Conservation (phyloP, 345 rosid species). For the Brassica cretica region DNA sequence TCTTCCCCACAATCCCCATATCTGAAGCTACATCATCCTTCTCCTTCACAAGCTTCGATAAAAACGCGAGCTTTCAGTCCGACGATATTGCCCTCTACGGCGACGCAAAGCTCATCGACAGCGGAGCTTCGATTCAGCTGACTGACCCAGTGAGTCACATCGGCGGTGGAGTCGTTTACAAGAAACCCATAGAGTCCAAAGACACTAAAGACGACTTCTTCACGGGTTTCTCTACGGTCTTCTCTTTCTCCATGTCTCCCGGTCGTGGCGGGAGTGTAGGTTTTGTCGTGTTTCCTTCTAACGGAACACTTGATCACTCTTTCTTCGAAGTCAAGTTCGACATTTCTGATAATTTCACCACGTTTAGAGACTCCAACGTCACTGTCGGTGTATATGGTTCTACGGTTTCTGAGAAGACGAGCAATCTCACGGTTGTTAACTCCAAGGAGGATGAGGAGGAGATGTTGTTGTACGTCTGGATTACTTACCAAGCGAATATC, state of each 20-base stretch:
- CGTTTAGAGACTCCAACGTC: background rate
- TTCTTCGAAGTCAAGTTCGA: background rate
- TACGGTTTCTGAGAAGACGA: background rate
- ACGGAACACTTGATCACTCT: background rate
- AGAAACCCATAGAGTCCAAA: background rate
- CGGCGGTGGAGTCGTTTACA: background rate
- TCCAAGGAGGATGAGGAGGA: background rate
- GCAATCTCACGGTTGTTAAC: background rate
- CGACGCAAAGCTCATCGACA: background rate
- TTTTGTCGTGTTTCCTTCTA: background rate
- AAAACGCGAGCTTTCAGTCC: slow-evolving; percentile 37
- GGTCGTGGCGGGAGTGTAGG: background rate
- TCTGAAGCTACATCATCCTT: slow-evolving; percentile 51
- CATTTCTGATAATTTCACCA: background rate
- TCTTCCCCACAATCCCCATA: slow-evolving; percentile 37
- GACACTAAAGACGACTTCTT: background rate
- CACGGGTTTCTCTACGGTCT: background rate
- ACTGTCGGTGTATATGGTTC: background rate
- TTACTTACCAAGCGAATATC: background rate
- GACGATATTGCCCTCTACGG: background rate
- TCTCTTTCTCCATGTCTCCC: background rate
- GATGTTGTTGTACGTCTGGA: background rate
- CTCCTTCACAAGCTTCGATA: slow-evolving; percentile 49
- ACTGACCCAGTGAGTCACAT: background rate
- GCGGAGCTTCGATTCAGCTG: background rate